Conservation (phyloP, 192 early-diverging fungal species). For the Backusella liffmaniae region DNA sequence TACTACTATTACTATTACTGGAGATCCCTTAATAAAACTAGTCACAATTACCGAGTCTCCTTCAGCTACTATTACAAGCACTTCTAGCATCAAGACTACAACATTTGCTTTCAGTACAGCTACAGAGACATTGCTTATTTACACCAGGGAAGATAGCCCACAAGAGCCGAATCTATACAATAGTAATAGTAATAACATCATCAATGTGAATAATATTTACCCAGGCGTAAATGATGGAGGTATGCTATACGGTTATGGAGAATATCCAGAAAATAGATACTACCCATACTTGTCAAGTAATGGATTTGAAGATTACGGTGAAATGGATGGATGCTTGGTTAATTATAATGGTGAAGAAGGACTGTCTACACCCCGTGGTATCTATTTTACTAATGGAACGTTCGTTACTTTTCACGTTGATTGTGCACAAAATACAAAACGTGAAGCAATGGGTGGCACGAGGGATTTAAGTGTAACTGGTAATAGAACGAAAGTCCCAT, state of each 20-base stretch:
- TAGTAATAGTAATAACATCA: background rate
- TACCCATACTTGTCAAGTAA: background rate
- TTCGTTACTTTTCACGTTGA: background rate
- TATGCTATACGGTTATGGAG: background rate
- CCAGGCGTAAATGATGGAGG: background rate
- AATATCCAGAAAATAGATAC: background rate
- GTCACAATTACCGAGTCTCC: background rate
- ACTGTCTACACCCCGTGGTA: background rate
- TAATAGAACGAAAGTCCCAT: background rate
- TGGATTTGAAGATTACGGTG: background rate
- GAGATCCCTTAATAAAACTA: background rate
- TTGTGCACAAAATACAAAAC: background rate
- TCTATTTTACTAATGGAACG: background rate
- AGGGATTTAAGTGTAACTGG: background rate
- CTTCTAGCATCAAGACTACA: background rate
- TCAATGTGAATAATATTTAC: background rate
- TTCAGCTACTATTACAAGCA: background rate
- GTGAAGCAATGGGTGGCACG: background rate
- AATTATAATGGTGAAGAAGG: background rate
- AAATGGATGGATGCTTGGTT: background rate
- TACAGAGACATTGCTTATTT: background rate
- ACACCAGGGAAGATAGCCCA: background rate
- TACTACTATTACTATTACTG: background rate
- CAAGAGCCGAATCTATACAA: background rate
- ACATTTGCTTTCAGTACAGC: background rate